phyloP scores from a whole-genome alignment of 192 early-diverging fungal species.

The Podila horticola region DNA sequence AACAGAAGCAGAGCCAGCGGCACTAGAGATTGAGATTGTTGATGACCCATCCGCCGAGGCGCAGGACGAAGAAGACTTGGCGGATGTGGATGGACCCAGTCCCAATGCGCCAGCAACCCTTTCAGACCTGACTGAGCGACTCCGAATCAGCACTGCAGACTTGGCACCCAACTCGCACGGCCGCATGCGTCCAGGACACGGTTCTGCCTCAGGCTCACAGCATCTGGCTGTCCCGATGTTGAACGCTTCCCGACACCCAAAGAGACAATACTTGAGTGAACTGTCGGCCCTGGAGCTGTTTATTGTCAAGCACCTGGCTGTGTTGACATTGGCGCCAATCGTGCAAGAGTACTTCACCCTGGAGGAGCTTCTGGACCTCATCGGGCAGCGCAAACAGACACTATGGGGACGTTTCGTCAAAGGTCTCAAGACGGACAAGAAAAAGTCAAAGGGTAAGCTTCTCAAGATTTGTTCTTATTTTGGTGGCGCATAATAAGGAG shows the following conservation, averaged over 20 bases:
- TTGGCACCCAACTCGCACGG: slow-evolving; percentile 4
- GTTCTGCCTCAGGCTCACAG: slow-evolving; percentile 7
- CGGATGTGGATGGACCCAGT: slow-evolving; percentile 21
- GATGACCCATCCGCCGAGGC: slow-evolving; percentile 19
- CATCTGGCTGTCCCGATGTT: background rate
- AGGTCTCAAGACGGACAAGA: slow-evolving; percentile 67
- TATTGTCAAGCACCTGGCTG: slow-evolving; percentile 87
- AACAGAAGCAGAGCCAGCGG: slow-evolving; percentile 20
- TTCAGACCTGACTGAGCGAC: slow-evolving; percentile 42
- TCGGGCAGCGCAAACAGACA: slow-evolving; percentile 77
- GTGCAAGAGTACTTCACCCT: slow-evolving; percentile 75
- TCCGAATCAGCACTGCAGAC: slow-evolving; percentile 29
- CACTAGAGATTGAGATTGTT: slow-evolving; percentile 45
- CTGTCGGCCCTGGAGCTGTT: slow-evolving; percentile 84
- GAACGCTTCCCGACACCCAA: slow-evolving; percentile 19
- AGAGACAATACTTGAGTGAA: slow-evolving; percentile 67
- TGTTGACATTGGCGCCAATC: slow-evolving; percentile 75
- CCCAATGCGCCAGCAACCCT: slow-evolving; percentile 40
- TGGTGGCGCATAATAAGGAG: background rate
- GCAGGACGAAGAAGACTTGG: slow-evolving; percentile 20
- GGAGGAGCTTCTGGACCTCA: slow-evolving; percentile 83
- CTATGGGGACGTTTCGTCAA: slow-evolving; percentile 82
- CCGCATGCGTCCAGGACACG: slow-evolving; percentile 16
- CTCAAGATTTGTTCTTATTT: background rate
- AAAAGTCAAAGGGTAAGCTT: slow-evolving; percentile 65